Evolutionary conservation across 176 grass and related monocot genomes (phyloP), one percentile per base, ranked within the genome.

Genomic region (Poa annua): DNA sequence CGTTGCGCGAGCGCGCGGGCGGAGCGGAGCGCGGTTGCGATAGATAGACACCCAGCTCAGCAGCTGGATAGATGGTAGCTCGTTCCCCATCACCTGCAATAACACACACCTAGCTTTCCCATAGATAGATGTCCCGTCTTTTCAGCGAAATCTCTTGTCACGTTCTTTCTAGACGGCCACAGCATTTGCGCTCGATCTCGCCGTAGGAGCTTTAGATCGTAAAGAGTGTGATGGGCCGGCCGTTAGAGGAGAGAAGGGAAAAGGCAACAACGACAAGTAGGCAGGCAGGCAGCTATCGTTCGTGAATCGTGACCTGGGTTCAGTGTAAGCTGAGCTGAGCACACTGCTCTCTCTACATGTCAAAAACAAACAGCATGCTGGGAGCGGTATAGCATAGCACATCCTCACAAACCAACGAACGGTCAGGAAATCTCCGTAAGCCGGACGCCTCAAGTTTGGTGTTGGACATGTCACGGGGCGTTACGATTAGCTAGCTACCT

Each of bases 391-490:
- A 39, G 55, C 26, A 29, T 59, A 59, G 59, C 41, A 59, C 19
- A 62, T 48, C 6, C 14, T 10, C 38, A 8, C 38, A 8, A 36
- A 4, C 35, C 35, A 36, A 36, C 38, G 38, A 10, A 84, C 87
- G 87, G 29, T 39, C 82, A 62, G 71, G 76, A 50, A 73, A 50
- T 13, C 4, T 2, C 17, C 49, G 73, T 66, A 8, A 44, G 11
- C 39, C 69, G 49, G 36, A 88, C 76, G 81, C 49, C 69, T 45
- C 55, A 36, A 1, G 19, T 16, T 48, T 7, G 26, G 20, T 36
- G 59, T 70, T 51, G 17, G 70, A 22, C 82, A 61, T 70, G 82
- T 81, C 82, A 89, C 87, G 20, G 16, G 82, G 61, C 68, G 87
- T 88, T 88, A n/a, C 64, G 1, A 61, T 39, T 41, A 62, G 26